Conservation (phyloP, 805 yeast genomes). For the Candida alai region DNA sequence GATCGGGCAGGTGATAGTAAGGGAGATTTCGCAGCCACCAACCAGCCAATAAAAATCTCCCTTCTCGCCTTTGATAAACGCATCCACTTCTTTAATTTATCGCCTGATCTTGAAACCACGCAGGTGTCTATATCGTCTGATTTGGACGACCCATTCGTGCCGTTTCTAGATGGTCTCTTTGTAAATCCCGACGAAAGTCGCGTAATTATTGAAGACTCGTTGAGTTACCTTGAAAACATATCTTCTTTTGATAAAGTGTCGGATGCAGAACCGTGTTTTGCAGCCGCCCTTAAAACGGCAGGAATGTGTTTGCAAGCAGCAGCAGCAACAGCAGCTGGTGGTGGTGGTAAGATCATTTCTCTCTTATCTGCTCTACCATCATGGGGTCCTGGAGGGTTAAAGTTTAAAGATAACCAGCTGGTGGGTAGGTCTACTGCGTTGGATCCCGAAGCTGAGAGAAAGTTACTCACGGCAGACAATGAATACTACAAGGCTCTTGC, state of each 20-base stretch:
- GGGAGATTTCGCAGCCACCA: constrained; percentile 15
- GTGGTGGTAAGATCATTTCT: constrained; percentile 82
- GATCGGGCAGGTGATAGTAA: constrained; percentile 13
- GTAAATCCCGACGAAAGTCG: constrained; percentile 72
- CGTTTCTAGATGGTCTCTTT: constrained; percentile 71
- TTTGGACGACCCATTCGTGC: constrained; percentile 76
- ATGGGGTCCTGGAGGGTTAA: constrained; percentile 72
- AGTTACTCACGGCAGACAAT: constrained; percentile 54
- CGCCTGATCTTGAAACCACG: constrained; percentile 51
- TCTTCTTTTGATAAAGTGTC: constrained; percentile 27
- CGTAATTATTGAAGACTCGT: constrained; percentile 59
- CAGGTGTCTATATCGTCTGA: constrained; percentile 63
- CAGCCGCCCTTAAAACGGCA: constrained; percentile 74
- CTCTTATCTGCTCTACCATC: constrained; percentile 69
- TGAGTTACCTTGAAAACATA: constrained; percentile 53
- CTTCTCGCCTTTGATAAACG: constrained; percentile 73
- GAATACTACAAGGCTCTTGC: constrained; percentile 61
- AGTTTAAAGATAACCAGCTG: constrained; percentile 37
- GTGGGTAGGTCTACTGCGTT: constrained; percentile 37
- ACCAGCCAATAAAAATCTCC: constrained; percentile 46
- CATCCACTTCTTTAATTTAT: constrained; percentile 69
- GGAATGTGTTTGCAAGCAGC: constrained; percentile 51
- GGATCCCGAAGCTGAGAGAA: constrained; percentile 40
- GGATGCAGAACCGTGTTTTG: constrained; percentile 66
- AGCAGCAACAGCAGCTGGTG: too few species aligned